Percentiles rank a stretch among this genome's conserved stretches.
These are phyloP conservation scores for Leishmania turanica DNA, from an alignment of 208 protist species.

Conservation along the genomic window DNA sequence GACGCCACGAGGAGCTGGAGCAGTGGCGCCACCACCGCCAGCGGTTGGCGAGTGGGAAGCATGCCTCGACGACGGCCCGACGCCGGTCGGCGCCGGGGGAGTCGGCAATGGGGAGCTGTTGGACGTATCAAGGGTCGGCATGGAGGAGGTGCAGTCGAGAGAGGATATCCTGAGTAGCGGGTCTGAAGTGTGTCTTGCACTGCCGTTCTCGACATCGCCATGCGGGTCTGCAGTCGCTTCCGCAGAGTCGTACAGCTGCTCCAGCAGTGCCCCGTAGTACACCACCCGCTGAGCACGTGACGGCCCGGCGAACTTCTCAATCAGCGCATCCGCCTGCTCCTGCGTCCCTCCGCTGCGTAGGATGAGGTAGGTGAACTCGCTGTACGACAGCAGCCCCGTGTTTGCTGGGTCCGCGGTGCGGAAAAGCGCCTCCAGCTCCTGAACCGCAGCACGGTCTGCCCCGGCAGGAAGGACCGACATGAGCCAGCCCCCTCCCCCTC, in stretches of 20 bases:
- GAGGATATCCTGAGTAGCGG: not conserved
- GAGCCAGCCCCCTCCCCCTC: not conserved
- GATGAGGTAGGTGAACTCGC: conserved; percentile 37
- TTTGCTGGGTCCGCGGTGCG: conserved; percentile 15
- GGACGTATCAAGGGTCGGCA: not conserved
- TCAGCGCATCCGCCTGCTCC: conserved; percentile 37
- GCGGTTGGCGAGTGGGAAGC: not conserved
- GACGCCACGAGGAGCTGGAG: not conserved
- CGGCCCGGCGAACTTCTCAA: conserved; percentile 28
- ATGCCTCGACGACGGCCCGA: not conserved
- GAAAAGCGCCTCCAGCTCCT: conserved; percentile 33
- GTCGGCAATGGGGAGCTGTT: conserved; percentile 18
- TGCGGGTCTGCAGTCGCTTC: not conserved
- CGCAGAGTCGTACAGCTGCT: conserved; percentile 22
- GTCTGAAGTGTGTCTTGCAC: not conserved
- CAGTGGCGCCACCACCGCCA: not conserved
- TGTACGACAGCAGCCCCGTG: conserved; percentile 35
- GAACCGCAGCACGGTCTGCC: conserved; percentile 13
- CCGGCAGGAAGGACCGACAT: conserved; percentile 5
- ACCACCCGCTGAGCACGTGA: conserved; percentile 22
- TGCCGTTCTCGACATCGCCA: not conserved
- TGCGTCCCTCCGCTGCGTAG: conserved; percentile 33
- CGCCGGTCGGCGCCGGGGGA: not conserved
- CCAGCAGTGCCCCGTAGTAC: conserved; percentile 28
- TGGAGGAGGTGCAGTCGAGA: not conserved